Percentiles rank a stretch among this genome's conserved stretches.
Conservation (phyloP, 1,139 yeast genomes). For the Pichia sp. region DNA sequence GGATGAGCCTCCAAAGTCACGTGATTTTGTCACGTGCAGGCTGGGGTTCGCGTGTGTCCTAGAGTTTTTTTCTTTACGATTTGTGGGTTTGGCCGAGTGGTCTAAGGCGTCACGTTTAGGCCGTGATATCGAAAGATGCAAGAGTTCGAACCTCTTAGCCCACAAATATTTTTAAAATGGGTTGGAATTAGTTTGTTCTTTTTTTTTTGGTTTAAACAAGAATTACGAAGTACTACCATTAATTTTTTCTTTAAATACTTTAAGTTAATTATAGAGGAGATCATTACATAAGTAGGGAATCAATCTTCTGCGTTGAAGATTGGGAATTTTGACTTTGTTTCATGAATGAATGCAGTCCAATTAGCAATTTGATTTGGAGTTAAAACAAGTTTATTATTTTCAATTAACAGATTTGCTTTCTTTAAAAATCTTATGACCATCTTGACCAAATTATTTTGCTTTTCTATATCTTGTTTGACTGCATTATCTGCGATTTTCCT, state of each 20-base stretch:
- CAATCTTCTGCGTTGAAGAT: slow-evolving; percentile 7
- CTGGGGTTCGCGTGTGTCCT: no score
- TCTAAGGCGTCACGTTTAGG: slow-evolving; percentile 30
- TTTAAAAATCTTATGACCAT: slow-evolving; percentile 31
- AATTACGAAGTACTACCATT: no score
- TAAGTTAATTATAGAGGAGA: no score
- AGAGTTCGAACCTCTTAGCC: slow-evolving; percentile 38
- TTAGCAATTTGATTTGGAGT: slow-evolving; percentile 21
- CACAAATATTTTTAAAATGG: slow-evolving; percentile 22
- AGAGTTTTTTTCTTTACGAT: neutral
- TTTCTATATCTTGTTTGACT: slow-evolving; percentile 50
- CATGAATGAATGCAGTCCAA: slow-evolving; percentile 24
- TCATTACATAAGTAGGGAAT: no score
- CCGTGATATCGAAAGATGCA: slow-evolving; percentile 36
- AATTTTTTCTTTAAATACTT: no score
- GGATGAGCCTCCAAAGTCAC: neutral
- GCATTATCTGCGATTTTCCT: slow-evolving; percentile 45
- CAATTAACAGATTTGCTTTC: slow-evolving; percentile 22
- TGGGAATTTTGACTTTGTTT: slow-evolving; percentile 9
- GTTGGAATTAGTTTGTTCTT: no score
- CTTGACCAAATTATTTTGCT: slow-evolving; percentile 36
- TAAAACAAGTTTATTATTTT: slow-evolving; percentile 20
- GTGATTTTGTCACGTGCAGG: no score
- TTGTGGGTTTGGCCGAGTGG: slow-evolving; percentile 30
- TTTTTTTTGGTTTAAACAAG: neutral